phyloP scores from a whole-genome alignment of 2,329 filamentous ascomycete genomes.

The Cadophora luteo-olivacea region DNA sequence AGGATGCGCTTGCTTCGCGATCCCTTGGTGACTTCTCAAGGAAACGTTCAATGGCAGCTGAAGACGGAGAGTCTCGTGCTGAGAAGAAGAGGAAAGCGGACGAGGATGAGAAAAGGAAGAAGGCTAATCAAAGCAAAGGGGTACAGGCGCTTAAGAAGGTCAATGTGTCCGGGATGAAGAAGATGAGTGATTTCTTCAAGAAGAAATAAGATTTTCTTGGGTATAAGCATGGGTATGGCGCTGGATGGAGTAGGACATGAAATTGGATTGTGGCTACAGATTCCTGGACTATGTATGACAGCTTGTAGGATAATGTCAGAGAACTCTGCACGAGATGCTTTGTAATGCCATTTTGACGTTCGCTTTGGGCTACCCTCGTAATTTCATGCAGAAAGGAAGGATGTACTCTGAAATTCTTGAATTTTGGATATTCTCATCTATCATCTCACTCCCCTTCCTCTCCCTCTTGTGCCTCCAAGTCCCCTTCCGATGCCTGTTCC shows the following conservation, averaged over 20 bases:
- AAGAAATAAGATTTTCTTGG: conserved; percentile 55
- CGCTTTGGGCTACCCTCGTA: too few species aligned
- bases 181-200: conserved; percentile 92
- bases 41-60: conserved; percentile 69
- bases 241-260: neutral
- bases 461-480: conserved; percentile 58
- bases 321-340: neutral
- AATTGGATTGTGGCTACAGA: conserved; percentile 1
- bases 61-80: conserved; percentile 65
- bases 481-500: conserved; percentile 55
- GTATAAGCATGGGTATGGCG: conserved; percentile 1
- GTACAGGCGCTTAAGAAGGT: conserved; percentile 87
- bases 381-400: neutral
- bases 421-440: neutral
- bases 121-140: conserved; percentile 74
- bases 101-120: conserved; percentile 87
- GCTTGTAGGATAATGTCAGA: conserved; percentile 2
- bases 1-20: conserved; percentile 73
- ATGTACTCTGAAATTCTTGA: neutral
- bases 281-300: neutral
- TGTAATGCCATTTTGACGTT: too few species aligned
- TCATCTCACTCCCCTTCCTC: conserved; percentile 55
- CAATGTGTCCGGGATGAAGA: conserved; percentile 93
- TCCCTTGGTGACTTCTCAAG: conserved; percentile 73
- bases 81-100: conserved; percentile 88